A percentile compares a stretch with the other conserved stretches of the same genome.
Evolutionary conservation across 768 basidiomycete genomes (phyloP).

Genomic region (Auricularia auricula-judae): DNA sequence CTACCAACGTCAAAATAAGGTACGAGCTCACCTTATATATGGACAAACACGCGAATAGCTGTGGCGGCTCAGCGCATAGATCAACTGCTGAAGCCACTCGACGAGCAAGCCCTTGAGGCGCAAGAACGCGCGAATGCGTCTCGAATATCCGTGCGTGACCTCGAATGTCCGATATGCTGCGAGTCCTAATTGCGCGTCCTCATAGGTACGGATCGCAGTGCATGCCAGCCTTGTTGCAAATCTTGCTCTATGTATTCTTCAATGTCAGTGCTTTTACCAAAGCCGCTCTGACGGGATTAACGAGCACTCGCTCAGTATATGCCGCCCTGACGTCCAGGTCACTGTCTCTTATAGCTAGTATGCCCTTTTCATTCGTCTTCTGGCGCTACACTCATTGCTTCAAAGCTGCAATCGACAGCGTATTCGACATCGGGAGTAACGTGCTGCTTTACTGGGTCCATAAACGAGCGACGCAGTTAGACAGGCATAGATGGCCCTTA

Average conservation of each 20-base stretch:
- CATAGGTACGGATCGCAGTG: conserved; percentile 78
- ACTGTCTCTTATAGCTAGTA: conserved; percentile 70
- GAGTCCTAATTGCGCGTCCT: background rate
- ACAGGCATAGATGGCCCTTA: conserved; percentile 82
- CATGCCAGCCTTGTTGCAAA: conserved; percentile 74
- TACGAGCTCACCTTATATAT: background rate
- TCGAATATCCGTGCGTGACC: background rate
- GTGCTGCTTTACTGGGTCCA: conserved; percentile 73
- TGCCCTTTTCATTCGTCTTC: background rate
- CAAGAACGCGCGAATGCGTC: background rate
- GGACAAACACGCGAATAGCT: background rate
- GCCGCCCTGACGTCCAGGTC: conserved; percentile 80
- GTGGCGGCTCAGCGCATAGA: background rate
- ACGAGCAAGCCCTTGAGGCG: background rate
- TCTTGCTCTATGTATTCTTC: conserved; percentile 55
- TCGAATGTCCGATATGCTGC: background rate
- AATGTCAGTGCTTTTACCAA: conserved; percentile 34
- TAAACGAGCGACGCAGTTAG: conserved; percentile 55
- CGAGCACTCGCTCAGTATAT: conserved; percentile 48
- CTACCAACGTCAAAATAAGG: background rate
- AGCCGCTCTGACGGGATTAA: background rate
- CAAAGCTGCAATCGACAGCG: conserved; percentile 63
- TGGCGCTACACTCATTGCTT: background rate
- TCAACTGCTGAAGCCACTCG: background rate
- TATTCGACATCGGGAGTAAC: conserved; percentile 78